Evolutionary conservation across 129 eudicot genomes (phyloP).

Genomic region (Arctium minus): DNA sequence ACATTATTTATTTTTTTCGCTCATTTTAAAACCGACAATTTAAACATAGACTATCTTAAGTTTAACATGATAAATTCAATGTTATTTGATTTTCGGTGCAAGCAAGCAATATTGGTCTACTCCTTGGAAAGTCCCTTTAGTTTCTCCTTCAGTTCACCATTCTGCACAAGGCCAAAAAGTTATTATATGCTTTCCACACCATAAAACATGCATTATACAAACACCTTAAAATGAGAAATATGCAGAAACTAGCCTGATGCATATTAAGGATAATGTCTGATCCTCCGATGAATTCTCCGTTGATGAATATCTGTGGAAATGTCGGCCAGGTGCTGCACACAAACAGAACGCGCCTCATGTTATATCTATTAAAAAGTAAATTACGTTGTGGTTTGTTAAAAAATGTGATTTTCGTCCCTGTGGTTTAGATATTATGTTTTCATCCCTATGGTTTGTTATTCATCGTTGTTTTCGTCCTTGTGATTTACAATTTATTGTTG

Average conservation of each 20-base stretch:
- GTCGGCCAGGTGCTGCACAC: conserved; percentile 93
- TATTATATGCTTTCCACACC: too few relatives aligned
- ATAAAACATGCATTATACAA: background rate
- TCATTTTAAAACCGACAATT: background rate
- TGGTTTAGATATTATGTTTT: too few relatives aligned
- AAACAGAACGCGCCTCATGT: background rate
- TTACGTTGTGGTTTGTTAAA: too few relatives aligned
- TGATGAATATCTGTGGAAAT: conserved; percentile 93
- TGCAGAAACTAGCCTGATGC: conserved; percentile 62
- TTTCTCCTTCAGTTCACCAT: conserved; percentile 81
- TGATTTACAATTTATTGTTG: too few relatives aligned
- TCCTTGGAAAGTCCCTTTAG: conserved; percentile 35
- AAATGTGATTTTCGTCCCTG: too few relatives aligned
- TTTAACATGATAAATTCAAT: conserved; percentile 4
- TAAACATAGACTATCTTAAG: background rate
- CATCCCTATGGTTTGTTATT: too few relatives aligned
- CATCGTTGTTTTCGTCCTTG: too few relatives aligned
- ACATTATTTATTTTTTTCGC: conserved; percentile 8
- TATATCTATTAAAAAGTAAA: background rate
- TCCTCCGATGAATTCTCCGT: conserved; percentile 96
- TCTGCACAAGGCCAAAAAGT: conserved; percentile 36
- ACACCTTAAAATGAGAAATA: background rate
- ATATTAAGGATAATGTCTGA: conserved; percentile 89
- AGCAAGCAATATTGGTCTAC: background rate
- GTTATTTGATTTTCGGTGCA: background rate